Base-by-base conservation (phyloP, 2,329 filamentous ascomycete species). In the Leptographium wingfieldii region DNA sequence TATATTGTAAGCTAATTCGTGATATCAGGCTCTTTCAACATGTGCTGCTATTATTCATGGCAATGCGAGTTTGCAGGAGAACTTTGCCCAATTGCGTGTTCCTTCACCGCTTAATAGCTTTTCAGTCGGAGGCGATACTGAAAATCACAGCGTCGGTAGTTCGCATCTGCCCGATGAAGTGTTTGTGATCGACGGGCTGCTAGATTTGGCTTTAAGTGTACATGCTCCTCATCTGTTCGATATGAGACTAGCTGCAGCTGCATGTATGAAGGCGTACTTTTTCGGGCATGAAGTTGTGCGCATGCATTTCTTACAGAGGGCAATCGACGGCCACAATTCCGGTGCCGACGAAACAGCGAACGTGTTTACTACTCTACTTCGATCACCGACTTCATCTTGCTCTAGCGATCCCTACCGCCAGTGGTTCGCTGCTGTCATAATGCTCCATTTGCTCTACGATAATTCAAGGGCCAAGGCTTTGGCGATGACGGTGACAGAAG, bases 251-350 rank as follows among this genome's bases (percentile, higher is more conserved):
- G 88, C 92, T 25, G 91, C 90, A 27, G 94, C 88, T 69, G 87
- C 92, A 67, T 95, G 92, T 68, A 83, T 99, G 63, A 92, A 96
- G 71, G 90, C 94, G 2, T 99, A 99, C 71, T 90, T 96, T 67
- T 84, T 82, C 67, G 84, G 87, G 54, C 92, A 97, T 70, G 74
- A 84, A 46, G 84, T 88, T 60, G 92, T 96, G 62, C 85, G 87
- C 54, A 78, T 86, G 58, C 92, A 97, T 73, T 96, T 97, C 67
- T 77, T 97, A 25, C 81, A 85, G 58, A 82, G 92, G 67, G 94
- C 94, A 2, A 95, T 99, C 64, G 88, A 92, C 62, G 92, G 92
- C 0, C 90, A 96, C 70, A 76, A 80, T 57, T 85, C 85, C 49
- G 88, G 87, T 1, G 80, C 84, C 53, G 87, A 95, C 68, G 88